Base-by-base conservation (phyloP, 169 alveolate species). In the Condylostoma magnum region DNA sequence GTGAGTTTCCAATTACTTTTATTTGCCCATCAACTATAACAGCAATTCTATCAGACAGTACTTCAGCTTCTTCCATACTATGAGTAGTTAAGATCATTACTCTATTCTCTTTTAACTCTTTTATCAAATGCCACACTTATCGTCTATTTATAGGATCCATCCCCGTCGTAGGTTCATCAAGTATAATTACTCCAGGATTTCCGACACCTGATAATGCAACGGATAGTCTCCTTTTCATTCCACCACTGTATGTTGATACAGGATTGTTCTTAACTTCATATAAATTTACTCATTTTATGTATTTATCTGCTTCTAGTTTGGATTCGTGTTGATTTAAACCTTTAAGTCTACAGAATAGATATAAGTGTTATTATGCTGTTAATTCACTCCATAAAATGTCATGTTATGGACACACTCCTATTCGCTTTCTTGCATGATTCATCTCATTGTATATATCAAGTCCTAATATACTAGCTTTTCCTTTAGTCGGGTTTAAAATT, bases 11-110 rank as follows among this genome's bases (percentile, higher is more conserved):
- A 44, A 81, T 69, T 30, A 88, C 81, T 66, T 84, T 81, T 28
- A 88, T 44, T 50, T 76, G 46, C 3, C 94, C 94, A 53, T 84
- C 89, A 36, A 79, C 82, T 43, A 88, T 83, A 5, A 88, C 89
- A 3, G 87, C 89, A 25, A 88, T 84, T 53, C 90, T 43, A 60
- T 88, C 94, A 50, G 83, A 53, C 36, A 88, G 71, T 0, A 88
- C 83, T 56, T 88, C 94, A n/a, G 95, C 97, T 66, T 92, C 95
- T 69, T 90, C 94, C 90, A 86, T 89, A 0, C 90, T 80, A 72
- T 85, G 92, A 18, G 91, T 81, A 10, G 89, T 78, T 41, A 91
- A 50, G 36, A 91, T 76, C 0, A 91, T 82, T 30, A 79, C 77
- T 68, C 84, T 67, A 34, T 78, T 55, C 51, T 77, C 69, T 65